Evolutionary conservation across 1,284 basidiomycete genomes (phyloP).

Genomic region (Agaricales sp.): DNA sequence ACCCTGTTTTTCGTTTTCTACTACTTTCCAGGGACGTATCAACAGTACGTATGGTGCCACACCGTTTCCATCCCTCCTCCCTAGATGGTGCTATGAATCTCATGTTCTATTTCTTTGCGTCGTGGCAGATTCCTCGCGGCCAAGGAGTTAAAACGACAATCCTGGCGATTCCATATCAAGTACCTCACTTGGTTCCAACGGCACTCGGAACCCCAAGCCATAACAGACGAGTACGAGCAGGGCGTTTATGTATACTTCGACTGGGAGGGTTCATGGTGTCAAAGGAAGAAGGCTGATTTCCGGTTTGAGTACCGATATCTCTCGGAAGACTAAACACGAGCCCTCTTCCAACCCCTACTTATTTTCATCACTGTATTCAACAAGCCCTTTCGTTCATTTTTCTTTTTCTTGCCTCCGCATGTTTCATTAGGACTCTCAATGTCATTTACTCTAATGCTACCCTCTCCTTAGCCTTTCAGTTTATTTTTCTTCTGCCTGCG

Average conservation of each 20-base stretch:
- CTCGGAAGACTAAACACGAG: slow-evolving; percentile 65
- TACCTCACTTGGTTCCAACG: slow-evolving; percentile 99
- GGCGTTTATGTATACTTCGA: slow-evolving; percentile 97
- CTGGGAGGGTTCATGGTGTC: slow-evolving; percentile 97
- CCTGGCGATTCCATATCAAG: slow-evolving; percentile 99
- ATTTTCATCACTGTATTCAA: slow-evolving; percentile 10
- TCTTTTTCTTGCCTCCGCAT: not conserved
- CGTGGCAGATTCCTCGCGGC: slow-evolving; percentile 83
- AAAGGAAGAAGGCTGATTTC: slow-evolving; percentile 97
- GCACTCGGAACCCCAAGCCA: slow-evolving; percentile 96
- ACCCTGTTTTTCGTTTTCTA: slow-evolving; percentile 99
- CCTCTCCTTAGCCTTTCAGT: not conserved
- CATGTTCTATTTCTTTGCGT: slow-evolving; percentile 4
- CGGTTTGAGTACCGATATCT: slow-evolving; percentile 91
- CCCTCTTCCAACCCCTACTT: slow-evolving; percentile 4
- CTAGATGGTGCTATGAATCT: no score
- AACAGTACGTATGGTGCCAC: slow-evolving; percentile 56
- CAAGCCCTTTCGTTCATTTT: not conserved
- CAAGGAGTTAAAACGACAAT: slow-evolving; percentile 94
- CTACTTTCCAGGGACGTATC: slow-evolving; percentile 94
- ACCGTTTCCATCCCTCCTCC: slow-evolving; percentile 4
- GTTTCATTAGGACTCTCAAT: not conserved
- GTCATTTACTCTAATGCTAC: not conserved
- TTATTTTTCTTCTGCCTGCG: not conserved
- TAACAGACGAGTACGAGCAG: slow-evolving; percentile 99